Evolutionary conservation across 2,329 filamentous ascomycete species (phyloP).

Genomic region (Trichoderma guizhouense): DNA sequence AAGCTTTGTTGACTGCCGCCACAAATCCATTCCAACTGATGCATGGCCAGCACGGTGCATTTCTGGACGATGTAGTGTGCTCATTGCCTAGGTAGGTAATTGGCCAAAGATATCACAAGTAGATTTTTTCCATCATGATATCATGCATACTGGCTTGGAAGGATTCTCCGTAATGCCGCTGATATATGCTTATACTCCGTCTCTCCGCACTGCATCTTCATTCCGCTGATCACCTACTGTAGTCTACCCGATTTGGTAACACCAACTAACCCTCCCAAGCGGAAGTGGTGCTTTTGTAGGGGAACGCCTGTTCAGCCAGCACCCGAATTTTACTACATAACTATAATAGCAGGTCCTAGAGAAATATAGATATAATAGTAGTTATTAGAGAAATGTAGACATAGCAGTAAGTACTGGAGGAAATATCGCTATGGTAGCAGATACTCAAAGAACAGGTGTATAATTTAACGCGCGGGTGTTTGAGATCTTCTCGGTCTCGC

Average conservation of each 20-base stretch:
- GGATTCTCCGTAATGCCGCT: not conserved
- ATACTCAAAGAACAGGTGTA: too few relatives aligned
- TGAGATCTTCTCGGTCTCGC: too few relatives aligned
- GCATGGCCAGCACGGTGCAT: not conserved
- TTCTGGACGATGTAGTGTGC: not conserved
- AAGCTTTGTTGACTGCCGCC: not conserved
- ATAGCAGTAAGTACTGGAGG: too few relatives aligned
- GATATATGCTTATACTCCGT: not conserved
- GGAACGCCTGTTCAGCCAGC: too few relatives aligned
- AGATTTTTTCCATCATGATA: not conserved
- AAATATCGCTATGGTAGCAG: too few relatives aligned
- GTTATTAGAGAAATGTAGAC: too few relatives aligned
- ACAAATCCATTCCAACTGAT: not conserved
- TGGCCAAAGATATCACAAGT: not conserved
- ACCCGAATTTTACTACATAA: too few relatives aligned
- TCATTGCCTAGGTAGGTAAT: not conserved
- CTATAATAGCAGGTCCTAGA: too few relatives aligned
- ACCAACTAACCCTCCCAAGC: not conserved
- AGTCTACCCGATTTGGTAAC: not conserved
- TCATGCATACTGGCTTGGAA: not conserved
- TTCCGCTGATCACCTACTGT: not conserved
- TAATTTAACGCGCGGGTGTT: too few relatives aligned
- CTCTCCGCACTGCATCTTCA: not conserved
- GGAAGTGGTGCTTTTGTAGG: too few relatives aligned
- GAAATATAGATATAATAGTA: too few relatives aligned